Conservation (phyloP, 2,329 filamentous ascomycete species). For the Curvularia eragrostidis region DNA sequence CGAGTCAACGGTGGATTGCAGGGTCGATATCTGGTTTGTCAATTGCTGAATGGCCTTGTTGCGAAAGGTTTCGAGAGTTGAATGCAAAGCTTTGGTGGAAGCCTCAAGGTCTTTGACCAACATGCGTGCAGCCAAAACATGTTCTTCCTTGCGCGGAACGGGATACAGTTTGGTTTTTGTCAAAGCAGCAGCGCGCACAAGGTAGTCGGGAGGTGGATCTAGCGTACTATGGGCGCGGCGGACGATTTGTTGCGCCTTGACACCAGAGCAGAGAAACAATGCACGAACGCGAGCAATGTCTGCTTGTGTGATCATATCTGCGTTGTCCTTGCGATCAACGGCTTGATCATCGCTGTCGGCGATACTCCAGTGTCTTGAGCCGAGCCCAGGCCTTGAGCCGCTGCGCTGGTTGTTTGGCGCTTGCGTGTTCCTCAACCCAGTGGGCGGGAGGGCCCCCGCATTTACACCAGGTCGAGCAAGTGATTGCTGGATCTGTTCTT, state of each 20-base stretch:
- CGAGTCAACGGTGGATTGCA: slow-evolving; percentile 57
- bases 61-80: slow-evolving; percentile 60
- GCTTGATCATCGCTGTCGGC: slow-evolving; percentile 52
- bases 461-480: slow-evolving; percentile 44
- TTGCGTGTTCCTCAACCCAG: slow-evolving; percentile 32
- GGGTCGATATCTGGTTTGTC: slow-evolving; percentile 50
- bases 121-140: slow-evolving; percentile 60
- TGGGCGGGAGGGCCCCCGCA: slow-evolving; percentile 38
- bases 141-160: slow-evolving; percentile 59
- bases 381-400: slow-evolving; percentile 47
- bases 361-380: slow-evolving; percentile 64
- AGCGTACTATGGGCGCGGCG: slow-evolving; percentile 64
- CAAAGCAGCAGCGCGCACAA: slow-evolving; percentile 53
- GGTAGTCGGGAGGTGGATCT: slow-evolving; percentile 41
- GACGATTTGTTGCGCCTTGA: slow-evolving; percentile 84
- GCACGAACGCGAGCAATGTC: slow-evolving; percentile 82
- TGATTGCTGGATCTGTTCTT: slow-evolving; percentile 39
- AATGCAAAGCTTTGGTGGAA: slow-evolving; percentile 55
- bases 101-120: slow-evolving; percentile 58
- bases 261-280: slow-evolving; percentile 81
- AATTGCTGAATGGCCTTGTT: slow-evolving; percentile 55
- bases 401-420: slow-evolving; percentile 27
- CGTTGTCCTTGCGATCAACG: slow-evolving; percentile 36
- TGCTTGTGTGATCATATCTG: slow-evolving; percentile 55
- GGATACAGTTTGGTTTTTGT: slow-evolving; percentile 53